A percentile compares a stretch with the other conserved stretches of the same genome.
Evolutionary conservation across 108 stramenopile species (phyloP).

Genomic region (Nitzschia sp.): DNA sequence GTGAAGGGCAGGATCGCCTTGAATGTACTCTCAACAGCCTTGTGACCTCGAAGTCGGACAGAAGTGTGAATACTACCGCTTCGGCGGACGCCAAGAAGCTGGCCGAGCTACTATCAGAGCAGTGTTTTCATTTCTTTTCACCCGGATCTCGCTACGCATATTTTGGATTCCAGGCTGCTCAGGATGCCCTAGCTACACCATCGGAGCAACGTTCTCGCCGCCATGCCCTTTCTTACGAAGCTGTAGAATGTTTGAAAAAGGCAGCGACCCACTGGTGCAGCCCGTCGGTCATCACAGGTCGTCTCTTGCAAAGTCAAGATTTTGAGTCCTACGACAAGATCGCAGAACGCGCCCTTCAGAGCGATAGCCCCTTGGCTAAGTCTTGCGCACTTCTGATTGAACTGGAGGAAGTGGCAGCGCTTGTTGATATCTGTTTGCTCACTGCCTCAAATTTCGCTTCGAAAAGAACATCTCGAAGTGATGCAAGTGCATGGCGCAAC

Average conservation of each 20-base stretch:
- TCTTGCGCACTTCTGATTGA: constrained; percentile 69
- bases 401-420: constrained; percentile 59
- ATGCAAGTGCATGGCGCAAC: neutral
- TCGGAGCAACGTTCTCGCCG: constrained; percentile 43
- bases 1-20: constrained; percentile 76
- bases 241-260: constrained; percentile 56
- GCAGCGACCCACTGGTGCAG: constrained; percentile 82
- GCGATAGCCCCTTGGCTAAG: constrained; percentile 75
- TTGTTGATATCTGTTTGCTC: constrained; percentile 79
- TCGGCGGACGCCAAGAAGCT: constrained; percentile 67
- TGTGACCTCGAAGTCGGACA: constrained; percentile 41
- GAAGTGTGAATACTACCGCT: constrained; percentile 10
- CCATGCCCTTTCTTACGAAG: constrained; percentile 40
- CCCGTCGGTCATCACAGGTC: constrained; percentile 71
- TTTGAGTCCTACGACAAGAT: constrained; percentile 48
- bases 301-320: constrained; percentile 39
- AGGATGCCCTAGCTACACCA: constrained; percentile 56
- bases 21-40: constrained; percentile 75
- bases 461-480: constrained; percentile 5
- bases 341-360: constrained; percentile 55
- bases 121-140: constrained; percentile 91
- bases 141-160: constrained; percentile 78
- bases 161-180: constrained; percentile 73
- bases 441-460: constrained; percentile 75
- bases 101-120: constrained; percentile 57